Evolutionary conservation across 441 rosid species (phyloP).

Genomic region (Iberis amara): DNA sequence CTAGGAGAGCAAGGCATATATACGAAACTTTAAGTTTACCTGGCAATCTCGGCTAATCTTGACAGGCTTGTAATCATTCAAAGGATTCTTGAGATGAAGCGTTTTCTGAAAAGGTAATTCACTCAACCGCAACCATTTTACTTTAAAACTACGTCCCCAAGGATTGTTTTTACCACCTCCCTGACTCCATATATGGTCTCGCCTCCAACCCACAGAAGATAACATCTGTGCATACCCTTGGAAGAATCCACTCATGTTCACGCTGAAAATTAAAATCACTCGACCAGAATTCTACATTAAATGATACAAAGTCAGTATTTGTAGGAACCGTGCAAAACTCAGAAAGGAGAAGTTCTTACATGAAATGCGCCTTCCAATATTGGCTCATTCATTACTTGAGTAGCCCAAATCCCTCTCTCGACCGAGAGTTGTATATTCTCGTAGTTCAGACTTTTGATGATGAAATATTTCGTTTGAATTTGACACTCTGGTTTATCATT

Average conservation of each 20-base stretch:
- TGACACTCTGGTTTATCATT: slow-evolving; percentile 39
- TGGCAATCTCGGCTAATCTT: slow-evolving; percentile 98
- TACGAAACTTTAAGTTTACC: slow-evolving; percentile 38
- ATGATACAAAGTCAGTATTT: slow-evolving; percentile 23
- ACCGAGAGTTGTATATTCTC: slow-evolving; percentile 71
- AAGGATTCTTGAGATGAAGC: slow-evolving; percentile 87
- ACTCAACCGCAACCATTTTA: slow-evolving; percentile 78
- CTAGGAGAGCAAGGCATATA: slow-evolving; percentile 4
- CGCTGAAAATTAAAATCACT: slow-evolving; percentile 84
- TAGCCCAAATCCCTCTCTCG: slow-evolving; percentile 91
- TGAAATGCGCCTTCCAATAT: slow-evolving; percentile 88
- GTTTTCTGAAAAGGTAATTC: slow-evolving; percentile 94
- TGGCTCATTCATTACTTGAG: slow-evolving; percentile 98
- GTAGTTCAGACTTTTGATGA: slow-evolving; percentile 87
- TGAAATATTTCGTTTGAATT: slow-evolving; percentile 73
- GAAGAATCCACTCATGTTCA: slow-evolving; percentile 98
- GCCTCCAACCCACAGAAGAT: slow-evolving; percentile 90
- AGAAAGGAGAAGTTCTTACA: slow-evolving; percentile 46
- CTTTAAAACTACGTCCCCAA: slow-evolving; percentile 93
- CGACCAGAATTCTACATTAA: slow-evolving; percentile 75
- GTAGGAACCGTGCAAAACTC: neutral
- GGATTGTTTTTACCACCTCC: slow-evolving; percentile 81
- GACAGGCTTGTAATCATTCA: slow-evolving; percentile 89
- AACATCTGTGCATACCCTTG: slow-evolving; percentile 99
- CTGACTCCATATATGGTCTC: slow-evolving; percentile 84